Conservation (phyloP, 2,329 filamentous ascomycete genomes). For the Aspergillus neoniger region DNA sequence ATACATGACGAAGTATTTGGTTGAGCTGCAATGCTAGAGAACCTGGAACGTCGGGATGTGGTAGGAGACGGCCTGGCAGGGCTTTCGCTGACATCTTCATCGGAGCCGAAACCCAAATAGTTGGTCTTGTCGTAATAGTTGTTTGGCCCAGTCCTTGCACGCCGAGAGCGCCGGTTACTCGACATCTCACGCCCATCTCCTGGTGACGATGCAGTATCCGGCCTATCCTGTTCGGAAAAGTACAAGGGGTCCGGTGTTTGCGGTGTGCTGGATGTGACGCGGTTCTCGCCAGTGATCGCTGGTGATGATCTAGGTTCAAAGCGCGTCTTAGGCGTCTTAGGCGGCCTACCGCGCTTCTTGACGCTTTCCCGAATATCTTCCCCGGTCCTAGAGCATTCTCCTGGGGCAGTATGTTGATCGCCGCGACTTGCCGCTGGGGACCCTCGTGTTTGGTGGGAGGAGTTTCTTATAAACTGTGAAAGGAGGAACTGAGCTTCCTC, state of each 20-base stretch:
- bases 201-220: neutral
- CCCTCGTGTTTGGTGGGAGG: slow-evolving; percentile 10
- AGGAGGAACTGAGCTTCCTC: slow-evolving; percentile 29
- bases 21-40: neutral
- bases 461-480: slow-evolving; percentile 27
- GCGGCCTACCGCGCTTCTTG: neutral
- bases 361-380: neutral
- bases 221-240: neutral
- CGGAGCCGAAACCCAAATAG: slow-evolving; percentile 19
- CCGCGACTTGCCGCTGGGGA: neutral
- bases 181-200: neutral
- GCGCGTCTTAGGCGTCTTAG: neutral
- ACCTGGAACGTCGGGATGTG: neutral
- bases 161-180: slow-evolving; percentile 29
- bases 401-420: neutral
- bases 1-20: neutral
- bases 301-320: neutral
- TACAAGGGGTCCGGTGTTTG: neutral
- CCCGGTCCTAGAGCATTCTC: neutral
- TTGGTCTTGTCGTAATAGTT: slow-evolving; percentile 35
- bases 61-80: neutral
- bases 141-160: slow-evolving; percentile 27
- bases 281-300: neutral
- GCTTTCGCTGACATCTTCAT: slow-evolving; percentile 11
- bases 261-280: neutral